Conservation (phyloP, 1,139 yeast species). For the Suhomyces atakaporum region DNA sequence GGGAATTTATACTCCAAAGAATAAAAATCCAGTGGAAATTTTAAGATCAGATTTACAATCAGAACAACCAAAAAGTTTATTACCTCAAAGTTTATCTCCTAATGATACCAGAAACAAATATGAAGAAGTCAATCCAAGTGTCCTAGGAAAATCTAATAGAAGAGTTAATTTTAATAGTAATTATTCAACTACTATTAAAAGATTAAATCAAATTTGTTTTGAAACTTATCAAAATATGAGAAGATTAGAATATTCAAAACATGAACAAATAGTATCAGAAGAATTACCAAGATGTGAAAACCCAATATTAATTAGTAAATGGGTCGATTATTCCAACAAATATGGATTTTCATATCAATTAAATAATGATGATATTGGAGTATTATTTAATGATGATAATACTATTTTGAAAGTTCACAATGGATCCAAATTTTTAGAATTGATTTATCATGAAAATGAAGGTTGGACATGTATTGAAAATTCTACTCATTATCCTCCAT, state of each 20-base stretch:
- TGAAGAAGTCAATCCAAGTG: slow-evolving; percentile 61
- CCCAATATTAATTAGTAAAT: slow-evolving; percentile 81
- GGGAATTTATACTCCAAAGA: slow-evolving; percentile 60
- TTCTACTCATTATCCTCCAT: slow-evolving; percentile 56
- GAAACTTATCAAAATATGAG: slow-evolving; percentile 48
- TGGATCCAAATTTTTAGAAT: slow-evolving; percentile 62
- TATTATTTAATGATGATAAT: slow-evolving; percentile 79
- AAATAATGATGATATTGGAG: slow-evolving; percentile 91
- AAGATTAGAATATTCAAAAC: slow-evolving; percentile 38
- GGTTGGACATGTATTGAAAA: slow-evolving; percentile 79
- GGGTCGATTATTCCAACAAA: slow-evolving; percentile 97
- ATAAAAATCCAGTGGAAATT: slow-evolving; percentile 66
- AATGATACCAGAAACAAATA: slow-evolving; percentile 88
- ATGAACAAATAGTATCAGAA: slow-evolving; percentile 35
- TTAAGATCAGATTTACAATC: slow-evolving; percentile 70
- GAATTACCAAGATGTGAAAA: slow-evolving; percentile 54
- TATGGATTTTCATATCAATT: slow-evolving; percentile 95
- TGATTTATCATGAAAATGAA: slow-evolving; percentile 58
- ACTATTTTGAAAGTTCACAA: slow-evolving; percentile 72
- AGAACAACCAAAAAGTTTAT: slow-evolving; percentile 66
- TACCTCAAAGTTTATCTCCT: slow-evolving; percentile 90
- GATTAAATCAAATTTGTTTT: slow-evolving; percentile 40
- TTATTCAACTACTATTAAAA: slow-evolving; percentile 41
- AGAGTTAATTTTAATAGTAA: slow-evolving; percentile 46
- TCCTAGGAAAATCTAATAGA: slow-evolving; percentile 40